Evolutionary conservation across 2,329 filamentous ascomycete species (phyloP).

Genomic region (Paecilomyces dactylethromorphus): DNA sequence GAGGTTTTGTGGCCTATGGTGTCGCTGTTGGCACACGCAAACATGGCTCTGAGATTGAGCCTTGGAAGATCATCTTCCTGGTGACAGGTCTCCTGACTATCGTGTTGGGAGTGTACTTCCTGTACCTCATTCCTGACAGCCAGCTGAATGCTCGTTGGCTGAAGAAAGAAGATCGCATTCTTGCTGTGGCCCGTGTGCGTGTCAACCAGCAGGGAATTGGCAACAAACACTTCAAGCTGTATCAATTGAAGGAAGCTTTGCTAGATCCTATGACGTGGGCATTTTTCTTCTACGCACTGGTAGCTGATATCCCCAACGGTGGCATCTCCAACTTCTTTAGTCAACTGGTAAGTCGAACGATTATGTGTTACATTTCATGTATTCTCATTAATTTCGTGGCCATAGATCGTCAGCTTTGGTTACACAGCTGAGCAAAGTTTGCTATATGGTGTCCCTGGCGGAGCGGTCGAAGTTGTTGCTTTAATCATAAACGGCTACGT

Average conservation of each 20-base stretch:
- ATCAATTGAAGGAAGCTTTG: slow-evolving; percentile 57
- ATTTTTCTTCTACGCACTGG: slow-evolving; percentile 51
- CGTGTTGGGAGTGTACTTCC: slow-evolving; percentile 42
- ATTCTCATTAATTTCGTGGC: not conserved
- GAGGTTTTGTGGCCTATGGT: slow-evolving; percentile 57
- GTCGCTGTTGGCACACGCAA: slow-evolving; percentile 51
- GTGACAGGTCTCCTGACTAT: slow-evolving; percentile 49
- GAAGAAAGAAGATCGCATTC: slow-evolving; percentile 57
- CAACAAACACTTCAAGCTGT: slow-evolving; percentile 61
- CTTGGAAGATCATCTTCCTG: slow-evolving; percentile 60
- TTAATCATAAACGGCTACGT: slow-evolving; percentile 51
- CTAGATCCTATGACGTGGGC: slow-evolving; percentile 55
- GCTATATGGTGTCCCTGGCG: slow-evolving; percentile 59
- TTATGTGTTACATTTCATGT: slow-evolving; percentile 25
- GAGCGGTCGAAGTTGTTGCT: slow-evolving; percentile 57
- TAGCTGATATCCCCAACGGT: slow-evolving; percentile 54
- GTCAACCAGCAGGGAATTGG: slow-evolving; percentile 71
- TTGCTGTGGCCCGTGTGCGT: slow-evolving; percentile 65
- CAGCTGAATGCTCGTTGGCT: slow-evolving; percentile 58
- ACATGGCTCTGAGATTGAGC: slow-evolving; percentile 52
- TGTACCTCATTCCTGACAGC: slow-evolving; percentile 52
- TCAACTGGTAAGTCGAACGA: slow-evolving; percentile 37
- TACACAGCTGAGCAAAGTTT: slow-evolving; percentile 58
- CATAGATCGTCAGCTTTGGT: slow-evolving; percentile 54
- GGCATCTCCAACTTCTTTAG: slow-evolving; percentile 57